Conservation (phyloP, 108 stramenopile species). For the Conticribra guillardii region DNA sequence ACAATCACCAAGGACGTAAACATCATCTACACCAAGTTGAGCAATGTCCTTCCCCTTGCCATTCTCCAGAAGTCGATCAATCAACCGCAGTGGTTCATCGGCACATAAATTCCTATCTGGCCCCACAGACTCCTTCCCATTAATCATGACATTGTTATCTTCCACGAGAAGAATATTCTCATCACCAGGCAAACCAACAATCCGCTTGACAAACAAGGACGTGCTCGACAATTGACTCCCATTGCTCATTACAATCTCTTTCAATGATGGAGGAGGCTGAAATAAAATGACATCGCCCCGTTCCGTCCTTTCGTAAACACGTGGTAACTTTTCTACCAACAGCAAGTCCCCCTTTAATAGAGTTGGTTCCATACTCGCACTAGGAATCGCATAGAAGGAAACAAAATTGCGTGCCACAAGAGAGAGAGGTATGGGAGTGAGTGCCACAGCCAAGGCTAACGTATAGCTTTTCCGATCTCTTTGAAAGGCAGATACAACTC, state of each 20-base stretch:
- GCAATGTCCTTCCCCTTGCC: slow-evolving; percentile 40
- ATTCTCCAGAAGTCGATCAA: slow-evolving; percentile 37
- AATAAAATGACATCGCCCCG: slow-evolving; percentile 60
- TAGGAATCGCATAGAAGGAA: slow-evolving; percentile 55
- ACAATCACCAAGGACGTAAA: slow-evolving; percentile 56
- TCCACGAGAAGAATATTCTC: slow-evolving; percentile 24
- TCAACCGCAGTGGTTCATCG: slow-evolving; percentile 50
- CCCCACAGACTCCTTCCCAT: slow-evolving; percentile 33
- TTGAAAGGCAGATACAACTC: slow-evolving; percentile 52
- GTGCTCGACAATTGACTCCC: slow-evolving; percentile 40
- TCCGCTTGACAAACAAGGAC: slow-evolving; percentile 50
- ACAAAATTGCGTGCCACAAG: slow-evolving; percentile 28
- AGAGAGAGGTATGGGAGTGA: slow-evolving; percentile 50
- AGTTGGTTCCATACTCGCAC: slow-evolving; percentile 58
- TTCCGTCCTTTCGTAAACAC: slow-evolving; percentile 39
- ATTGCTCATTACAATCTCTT: slow-evolving; percentile 40
- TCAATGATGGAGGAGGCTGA: slow-evolving; percentile 51
- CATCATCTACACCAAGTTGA: slow-evolving; percentile 29
- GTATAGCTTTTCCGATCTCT: slow-evolving; percentile 40
- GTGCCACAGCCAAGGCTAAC: slow-evolving; percentile 46
- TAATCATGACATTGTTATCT: slow-evolving; percentile 30
- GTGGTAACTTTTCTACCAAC: slow-evolving; percentile 57
- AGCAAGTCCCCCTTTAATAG: slow-evolving; percentile 54
- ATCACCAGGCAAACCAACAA: slow-evolving; percentile 51
- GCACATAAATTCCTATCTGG: slow-evolving; percentile 37